Conservation (phyloP, 495 filamentous ascomycete genomes). For the Tuber aestivum region DNA sequence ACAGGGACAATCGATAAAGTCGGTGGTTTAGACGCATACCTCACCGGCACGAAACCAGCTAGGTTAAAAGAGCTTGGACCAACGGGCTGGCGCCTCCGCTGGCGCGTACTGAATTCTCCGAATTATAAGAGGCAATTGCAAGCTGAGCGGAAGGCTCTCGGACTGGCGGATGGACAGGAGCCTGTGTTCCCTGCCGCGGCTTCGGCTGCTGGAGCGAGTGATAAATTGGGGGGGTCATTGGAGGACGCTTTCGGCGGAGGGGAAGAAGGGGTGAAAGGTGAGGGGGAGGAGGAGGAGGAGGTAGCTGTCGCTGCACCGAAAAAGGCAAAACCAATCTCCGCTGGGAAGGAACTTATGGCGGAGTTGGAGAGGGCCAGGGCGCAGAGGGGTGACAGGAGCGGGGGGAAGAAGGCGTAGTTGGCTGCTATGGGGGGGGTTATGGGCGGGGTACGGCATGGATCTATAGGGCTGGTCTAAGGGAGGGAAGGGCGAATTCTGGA, state of each 20-base stretch:
- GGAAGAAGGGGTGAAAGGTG: neutral
- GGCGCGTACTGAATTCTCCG: conserved; percentile 66
- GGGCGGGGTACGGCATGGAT: neutral
- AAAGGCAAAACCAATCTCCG: neutral
- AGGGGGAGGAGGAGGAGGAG: neutral
- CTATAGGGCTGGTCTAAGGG: neutral
- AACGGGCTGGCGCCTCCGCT: conserved; percentile 79
- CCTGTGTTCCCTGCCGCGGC: neutral
- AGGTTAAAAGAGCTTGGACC: conserved; percentile 79
- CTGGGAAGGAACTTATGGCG: neutral
- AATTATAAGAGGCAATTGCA: conserved; percentile 20
- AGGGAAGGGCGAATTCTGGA: neutral
- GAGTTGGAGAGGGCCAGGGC: neutral
- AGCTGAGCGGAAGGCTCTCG: conserved; percentile 28
- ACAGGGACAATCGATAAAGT: conserved; percentile 68
- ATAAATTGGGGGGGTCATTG: neutral
- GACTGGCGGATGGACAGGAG: conserved; percentile 8
- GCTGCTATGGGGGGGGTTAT: neutral
- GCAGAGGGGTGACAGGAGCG: neutral
- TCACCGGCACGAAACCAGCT: conserved; percentile 64
- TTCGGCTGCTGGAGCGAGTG: neutral
- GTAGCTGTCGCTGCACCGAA: neutral
- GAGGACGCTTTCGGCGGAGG: neutral
- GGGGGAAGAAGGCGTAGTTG: neutral
- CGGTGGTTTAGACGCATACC: conserved; percentile 85